Percentiles rank a stretch among this genome's conserved stretches.
Conservation (phyloP, 1,284 basidiomycete species). For the Apiotrichum brassicae region DNA sequence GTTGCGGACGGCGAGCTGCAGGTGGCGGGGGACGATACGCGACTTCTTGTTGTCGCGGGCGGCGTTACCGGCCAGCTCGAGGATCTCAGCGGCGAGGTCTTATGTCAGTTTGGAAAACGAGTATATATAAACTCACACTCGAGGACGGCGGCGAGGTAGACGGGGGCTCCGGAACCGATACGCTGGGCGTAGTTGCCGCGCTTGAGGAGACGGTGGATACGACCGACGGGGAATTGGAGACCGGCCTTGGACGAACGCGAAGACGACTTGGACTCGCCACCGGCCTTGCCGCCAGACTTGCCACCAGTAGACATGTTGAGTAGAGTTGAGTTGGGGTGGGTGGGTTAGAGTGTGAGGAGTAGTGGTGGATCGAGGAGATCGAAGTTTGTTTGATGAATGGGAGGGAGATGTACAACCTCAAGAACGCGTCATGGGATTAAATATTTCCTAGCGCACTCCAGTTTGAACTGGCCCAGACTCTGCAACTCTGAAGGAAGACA, state of each 20-base stretch:
- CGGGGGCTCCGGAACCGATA: slow-evolving; percentile 52
- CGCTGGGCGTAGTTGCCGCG: slow-evolving; percentile 78
- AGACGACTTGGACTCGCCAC: slow-evolving; percentile 51
- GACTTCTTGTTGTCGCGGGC: slow-evolving; percentile 58
- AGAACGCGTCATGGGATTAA: too few relatives aligned
- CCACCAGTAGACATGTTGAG: slow-evolving; percentile 54
- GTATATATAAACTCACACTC: slow-evolving; percentile 40
- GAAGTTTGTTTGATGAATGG: not conserved
- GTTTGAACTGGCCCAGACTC: too few relatives aligned
- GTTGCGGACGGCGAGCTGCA: slow-evolving; percentile 84
- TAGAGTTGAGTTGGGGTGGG: slow-evolving; percentile 10
- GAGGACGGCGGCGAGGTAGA: slow-evolving; percentile 67
- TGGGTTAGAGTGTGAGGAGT: slow-evolving; percentile 3
- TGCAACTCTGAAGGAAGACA: too few relatives aligned
- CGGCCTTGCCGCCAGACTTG: slow-evolving; percentile 51
- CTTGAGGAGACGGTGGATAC: slow-evolving; percentile 79
- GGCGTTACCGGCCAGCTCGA: slow-evolving; percentile 80
- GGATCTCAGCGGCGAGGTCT: slow-evolving; percentile 75
- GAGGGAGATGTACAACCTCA: not conserved
- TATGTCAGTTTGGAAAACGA: not conserved
- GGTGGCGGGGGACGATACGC: slow-evolving; percentile 86
- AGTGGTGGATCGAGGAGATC: not conserved
- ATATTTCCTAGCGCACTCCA: too few relatives aligned
- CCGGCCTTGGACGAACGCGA: slow-evolving; percentile 79
- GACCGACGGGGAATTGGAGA: slow-evolving; percentile 78